Base-by-base conservation (phyloP, 2,329 filamentous ascomycete genomes). In the Trichocomaceae sp. region DNA sequence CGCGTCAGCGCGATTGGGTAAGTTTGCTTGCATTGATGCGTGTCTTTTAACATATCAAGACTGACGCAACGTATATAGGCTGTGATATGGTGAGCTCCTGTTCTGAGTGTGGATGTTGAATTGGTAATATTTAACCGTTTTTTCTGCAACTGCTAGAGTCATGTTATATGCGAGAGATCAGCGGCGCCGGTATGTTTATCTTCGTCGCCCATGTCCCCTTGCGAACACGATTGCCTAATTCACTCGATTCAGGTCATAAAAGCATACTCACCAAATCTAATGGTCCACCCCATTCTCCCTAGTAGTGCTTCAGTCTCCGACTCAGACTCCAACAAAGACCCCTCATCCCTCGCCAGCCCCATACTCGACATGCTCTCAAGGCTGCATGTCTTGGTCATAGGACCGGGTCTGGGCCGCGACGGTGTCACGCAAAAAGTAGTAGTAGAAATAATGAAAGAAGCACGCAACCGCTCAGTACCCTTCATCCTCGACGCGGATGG, bases 281-380 rank as follows among this genome's bases (percentile, higher is more conserved):
- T 99, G 92, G 93, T 99, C 10, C 93, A 97, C 71, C 93, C 93
- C 0, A 82, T 96, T 62, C 92, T 99, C 83, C 87, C 90, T 29
- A 89, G 93, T 72, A 82, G 83, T 46, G 79, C 81, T 62, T 63
- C 69, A n/a, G 66, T 73, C 26, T 64, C 66, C 37, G 66, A 73
- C 20, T 78, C 82, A 62, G 73, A 81, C 52, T 69, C 74, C 22
- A 35, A 35, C 26, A 70, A 76, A 48, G 72, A 77, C 52, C 66
- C 66, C 12, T 78, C 83, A 61, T 79, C 86, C 1, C 79, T 96
- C 47, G 83, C 88, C 8, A 72, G 79, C 22, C 75, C 81, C 51
- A 86, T 97, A 60, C 81, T 91, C 58, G 82, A 80, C 57, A 87
- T 97, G 83, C 82, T 99, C 2, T 79, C 86, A 6, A 87, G 93